A percentile compares a stretch with the other conserved stretches of the same genome.
Conservation (phyloP, 257 asterid species). For the Solanum medicagineum region DNA sequence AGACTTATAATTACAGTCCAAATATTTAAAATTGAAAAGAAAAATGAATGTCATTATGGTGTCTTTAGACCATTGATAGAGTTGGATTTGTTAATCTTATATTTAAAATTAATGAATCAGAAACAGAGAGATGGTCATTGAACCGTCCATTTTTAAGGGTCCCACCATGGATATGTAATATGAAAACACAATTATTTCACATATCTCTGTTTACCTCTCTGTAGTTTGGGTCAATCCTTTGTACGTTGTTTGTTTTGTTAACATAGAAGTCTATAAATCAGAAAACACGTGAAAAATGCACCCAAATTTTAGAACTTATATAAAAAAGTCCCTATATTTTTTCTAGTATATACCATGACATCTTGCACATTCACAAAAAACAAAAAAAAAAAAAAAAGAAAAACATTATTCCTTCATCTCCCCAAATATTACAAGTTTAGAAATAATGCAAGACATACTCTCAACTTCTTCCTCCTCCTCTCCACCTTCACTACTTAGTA, state of each 20-base stretch:
- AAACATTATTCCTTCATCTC: neutral
- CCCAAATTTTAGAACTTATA: neutral
- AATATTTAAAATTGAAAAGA: neutral
- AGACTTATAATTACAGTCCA: neutral
- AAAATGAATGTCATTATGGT: neutral
- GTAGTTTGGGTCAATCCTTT: neutral
- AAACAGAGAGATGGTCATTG: neutral
- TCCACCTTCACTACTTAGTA: neutral
- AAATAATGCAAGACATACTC: conserved; percentile 12
- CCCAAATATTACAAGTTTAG: neutral
- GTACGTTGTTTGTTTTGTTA: neutral
- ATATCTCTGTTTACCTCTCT: neutral
- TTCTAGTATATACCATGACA: neutral
- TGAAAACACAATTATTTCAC: neutral
- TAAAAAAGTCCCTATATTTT: neutral
- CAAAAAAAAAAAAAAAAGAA: too few relatives aligned
- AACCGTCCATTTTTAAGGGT: neutral
- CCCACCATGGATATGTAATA: neutral
- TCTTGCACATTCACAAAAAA: neutral
- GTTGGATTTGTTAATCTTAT: neutral
- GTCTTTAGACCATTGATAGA: neutral
- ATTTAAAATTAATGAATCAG: neutral
- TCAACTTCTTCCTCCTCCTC: neutral
- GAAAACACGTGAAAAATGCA: neutral
- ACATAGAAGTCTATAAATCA: neutral